Evolutionary conservation across 2,329 filamentous ascomycete genomes (phyloP).

Genomic region (Xylaria polymorpha): DNA sequence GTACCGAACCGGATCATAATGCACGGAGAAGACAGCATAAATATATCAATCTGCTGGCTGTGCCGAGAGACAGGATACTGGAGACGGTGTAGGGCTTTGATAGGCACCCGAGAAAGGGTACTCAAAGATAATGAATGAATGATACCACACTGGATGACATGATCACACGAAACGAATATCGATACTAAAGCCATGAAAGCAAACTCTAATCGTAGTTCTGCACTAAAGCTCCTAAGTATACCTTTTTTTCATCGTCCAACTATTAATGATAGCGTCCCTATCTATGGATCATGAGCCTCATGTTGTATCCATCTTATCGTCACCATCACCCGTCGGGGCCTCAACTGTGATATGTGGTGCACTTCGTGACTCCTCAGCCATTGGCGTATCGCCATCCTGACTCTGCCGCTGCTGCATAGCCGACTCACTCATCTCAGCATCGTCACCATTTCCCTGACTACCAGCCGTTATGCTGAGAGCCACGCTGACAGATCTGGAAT

Average conservation of each 20-base stretch:
- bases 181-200: constrained; percentile 3
- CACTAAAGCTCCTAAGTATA: constrained; percentile 44
- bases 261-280: background rate
- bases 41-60: background rate
- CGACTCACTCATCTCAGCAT: constrained; percentile 53
- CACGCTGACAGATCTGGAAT: constrained; percentile 56
- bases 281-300: constrained; percentile 16
- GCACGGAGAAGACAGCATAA: background rate
- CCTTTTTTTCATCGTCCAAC: constrained; percentile 39
- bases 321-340: constrained; percentile 60
- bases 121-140: constrained; percentile 23
- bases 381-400: constrained; percentile 49
- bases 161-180: constrained; percentile 20
- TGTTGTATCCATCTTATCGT: constrained; percentile 74
- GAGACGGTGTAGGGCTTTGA: constrained; percentile 8
- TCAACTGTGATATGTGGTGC: constrained; percentile 63
- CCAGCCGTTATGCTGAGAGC: constrained; percentile 48
- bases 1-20: background rate
- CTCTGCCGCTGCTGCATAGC: constrained; percentile 48
- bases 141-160: constrained; percentile 32
- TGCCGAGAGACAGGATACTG: background rate
- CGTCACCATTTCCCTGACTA: constrained; percentile 51
- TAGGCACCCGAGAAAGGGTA: background rate
- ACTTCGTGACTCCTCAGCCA: constrained; percentile 44
- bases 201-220: constrained; percentile 20